Evolutionary conservation across 2,329 filamentous ascomycete species (phyloP).

Genomic region (Parastagonospora nodorum): DNA sequence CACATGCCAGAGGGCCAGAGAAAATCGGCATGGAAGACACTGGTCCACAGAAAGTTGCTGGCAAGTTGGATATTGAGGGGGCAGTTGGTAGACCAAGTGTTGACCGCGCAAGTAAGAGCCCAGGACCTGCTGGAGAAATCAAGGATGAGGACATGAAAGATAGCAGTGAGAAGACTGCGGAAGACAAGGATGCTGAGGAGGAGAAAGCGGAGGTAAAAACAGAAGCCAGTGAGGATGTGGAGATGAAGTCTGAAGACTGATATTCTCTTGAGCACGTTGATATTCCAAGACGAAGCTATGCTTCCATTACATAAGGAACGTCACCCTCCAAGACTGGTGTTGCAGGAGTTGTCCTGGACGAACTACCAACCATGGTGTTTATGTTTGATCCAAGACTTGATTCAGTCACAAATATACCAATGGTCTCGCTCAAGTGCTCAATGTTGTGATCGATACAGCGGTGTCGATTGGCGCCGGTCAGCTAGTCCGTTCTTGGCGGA

Average conservation of each 20-base stretch:
- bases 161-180: constrained; percentile 17
- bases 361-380: too few relatives aligned
- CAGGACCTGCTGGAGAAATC: constrained; percentile 15
- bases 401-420: too few relatives aligned
- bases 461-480: too few relatives aligned
- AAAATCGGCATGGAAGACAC: constrained; percentile 86
- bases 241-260: constrained; percentile 25
- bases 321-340: too few relatives aligned
- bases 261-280: too few relatives aligned
- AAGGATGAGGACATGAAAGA: constrained; percentile 32
- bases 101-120: constrained; percentile 34
- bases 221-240: constrained; percentile 16
- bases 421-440: too few relatives aligned
- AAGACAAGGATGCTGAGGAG: constrained; percentile 13
- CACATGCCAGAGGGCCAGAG: constrained; percentile 83
- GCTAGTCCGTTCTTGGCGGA: too few relatives aligned
- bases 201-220: constrained; percentile 11
- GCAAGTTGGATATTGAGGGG: constrained; percentile 45
- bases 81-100: constrained; percentile 44
- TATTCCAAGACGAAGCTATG: too few relatives aligned
- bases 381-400: too few relatives aligned
- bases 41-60: constrained; percentile 72
- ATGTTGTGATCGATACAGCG: too few relatives aligned
- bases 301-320: too few relatives aligned
- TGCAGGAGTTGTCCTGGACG: too few relatives aligned